Base-by-base conservation (phyloP, 2,329 filamentous ascomycete genomes). In the Dothideomycetes sp. region DNA sequence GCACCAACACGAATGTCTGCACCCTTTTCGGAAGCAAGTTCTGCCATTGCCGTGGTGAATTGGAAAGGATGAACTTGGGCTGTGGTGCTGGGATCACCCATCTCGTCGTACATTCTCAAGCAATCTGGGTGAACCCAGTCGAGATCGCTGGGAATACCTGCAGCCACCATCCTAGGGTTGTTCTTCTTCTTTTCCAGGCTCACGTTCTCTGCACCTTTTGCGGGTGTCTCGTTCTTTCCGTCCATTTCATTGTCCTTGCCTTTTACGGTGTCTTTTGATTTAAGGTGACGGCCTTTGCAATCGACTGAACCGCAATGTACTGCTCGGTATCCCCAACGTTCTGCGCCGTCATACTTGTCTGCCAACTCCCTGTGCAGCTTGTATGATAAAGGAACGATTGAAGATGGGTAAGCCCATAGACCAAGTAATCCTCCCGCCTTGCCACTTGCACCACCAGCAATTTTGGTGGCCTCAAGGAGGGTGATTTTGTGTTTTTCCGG, bases 41-140 rank as follows among this genome's bases (percentile, higher is more conserved):
- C 68, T 4, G 84, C 84, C 49, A 96, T 93, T 12, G 79, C 71
- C 0, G 77, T 89, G 0, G 91, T 96, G 57, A 98, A 96, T 31
- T 86, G 79, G 47, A 81, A 84, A 0, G 91, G 91, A 54, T 98
- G 89, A 3, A 96, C 89, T 62, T 98, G 91, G 0, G 91, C 84
- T 1, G 91, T 96, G 46, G 86, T 84, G 1, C 72, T 73, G 1
- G 78, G 76, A 3, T 77, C 80, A 2, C 85, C 86, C 86, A 96
- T 95, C 56, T 82, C 78, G 23, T 84, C 77, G 62, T 94, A 96
- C 15, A 70, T 69, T 39, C 67, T 65, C 16, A 94, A 64, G 2
- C 79, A 65, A 4, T 80, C 75, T 1, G 72, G 64, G 38, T 83
- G 76, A 29, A 96, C 70, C 87, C 88, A 98, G 60, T 94, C 82